Percentiles rank a stretch among this genome's conserved stretches.
phyloP scores from a whole-genome alignment of 2,329 filamentous ascomycete genomes.

The Calycina herbarum region DNA sequence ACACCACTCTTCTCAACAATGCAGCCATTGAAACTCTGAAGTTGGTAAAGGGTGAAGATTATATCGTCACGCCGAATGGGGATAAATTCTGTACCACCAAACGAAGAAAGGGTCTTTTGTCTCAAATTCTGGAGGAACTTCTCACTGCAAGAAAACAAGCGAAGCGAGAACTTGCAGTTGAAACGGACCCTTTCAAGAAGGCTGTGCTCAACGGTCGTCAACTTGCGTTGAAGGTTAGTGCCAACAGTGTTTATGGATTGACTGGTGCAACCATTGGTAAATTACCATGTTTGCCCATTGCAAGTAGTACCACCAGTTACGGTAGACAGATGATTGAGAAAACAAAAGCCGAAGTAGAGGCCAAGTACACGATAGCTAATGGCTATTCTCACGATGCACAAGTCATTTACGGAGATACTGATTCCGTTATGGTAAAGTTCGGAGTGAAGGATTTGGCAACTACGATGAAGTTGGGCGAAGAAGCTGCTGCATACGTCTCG shows the following conservation, averaged over 20 bases:
- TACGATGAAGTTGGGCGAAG: constrained; percentile 93
- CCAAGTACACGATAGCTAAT: constrained; percentile 85
- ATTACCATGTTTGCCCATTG: constrained; percentile 89
- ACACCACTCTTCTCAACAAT: constrained; percentile 88
- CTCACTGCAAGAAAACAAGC: constrained; percentile 90
- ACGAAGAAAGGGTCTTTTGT: constrained; percentile 85
- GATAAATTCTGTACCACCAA: constrained; percentile 90
- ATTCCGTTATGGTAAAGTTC: constrained; percentile 99
- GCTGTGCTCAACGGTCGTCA: constrained; percentile 97
- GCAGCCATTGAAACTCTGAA: constrained; percentile 71
- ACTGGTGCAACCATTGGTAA: constrained; percentile 97
- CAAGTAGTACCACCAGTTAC: constrained; percentile 95
- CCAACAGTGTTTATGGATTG: constrained; percentile 96
- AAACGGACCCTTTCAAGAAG: constrained; percentile 96
- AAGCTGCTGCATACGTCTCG: constrained; percentile 86
- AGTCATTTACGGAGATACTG: constrained; percentile 98
- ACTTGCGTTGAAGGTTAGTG: constrained; percentile 91
- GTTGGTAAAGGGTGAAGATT: constrained; percentile 87
- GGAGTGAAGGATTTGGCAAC: constrained; percentile 83
- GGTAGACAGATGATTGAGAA: constrained; percentile 99
- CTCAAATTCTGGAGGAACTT: constrained; percentile 94
- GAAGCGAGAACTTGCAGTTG: constrained; percentile 82
- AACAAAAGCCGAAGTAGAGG: constrained; percentile 94
- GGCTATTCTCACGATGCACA: constrained; percentile 93
- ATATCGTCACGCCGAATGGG: constrained; percentile 92